These are phyloP conservation scores for Hymenotorrendiella dingleyae DNA, from an alignment of 2,329 filamentous ascomycete genomes.

Conservation along the genomic window DNA sequence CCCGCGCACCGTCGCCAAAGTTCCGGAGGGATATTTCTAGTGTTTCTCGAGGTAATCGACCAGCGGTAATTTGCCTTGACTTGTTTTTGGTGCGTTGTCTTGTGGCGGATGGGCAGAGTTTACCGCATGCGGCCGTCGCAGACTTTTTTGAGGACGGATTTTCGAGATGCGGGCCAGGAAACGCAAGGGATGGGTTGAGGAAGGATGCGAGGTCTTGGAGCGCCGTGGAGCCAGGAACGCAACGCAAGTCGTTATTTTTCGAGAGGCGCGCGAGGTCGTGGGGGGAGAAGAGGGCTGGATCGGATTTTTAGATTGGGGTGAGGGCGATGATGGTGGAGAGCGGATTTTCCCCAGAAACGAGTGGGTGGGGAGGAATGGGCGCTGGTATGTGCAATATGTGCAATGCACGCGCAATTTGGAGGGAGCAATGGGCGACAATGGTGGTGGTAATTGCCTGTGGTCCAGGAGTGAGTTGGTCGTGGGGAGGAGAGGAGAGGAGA, in stretches of 20 bases:
- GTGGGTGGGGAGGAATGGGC: conserved; percentile 5
- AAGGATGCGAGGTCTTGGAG: too few relatives aligned
- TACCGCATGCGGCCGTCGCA: conserved; percentile 14
- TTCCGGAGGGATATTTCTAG: conserved; percentile 10
- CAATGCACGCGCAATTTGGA: background rate
- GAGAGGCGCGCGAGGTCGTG: too few relatives aligned
- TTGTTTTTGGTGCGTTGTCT: conserved; percentile 15
- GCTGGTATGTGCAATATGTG: background rate
- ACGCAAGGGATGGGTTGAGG: too few relatives aligned
- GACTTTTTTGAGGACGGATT: conserved; percentile 8
- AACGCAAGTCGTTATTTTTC: too few relatives aligned
- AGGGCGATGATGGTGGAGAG: conserved; percentile 3
- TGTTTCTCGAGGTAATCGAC: too few relatives aligned
- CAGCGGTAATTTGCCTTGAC: conserved; percentile 18
- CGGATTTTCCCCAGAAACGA: conserved; percentile 13
- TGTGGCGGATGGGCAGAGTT: conserved; percentile 15
- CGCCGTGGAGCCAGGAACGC: conserved; percentile 21
- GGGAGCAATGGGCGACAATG: background rate
- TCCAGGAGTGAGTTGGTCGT: background rate
- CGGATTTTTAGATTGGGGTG: too few relatives aligned
- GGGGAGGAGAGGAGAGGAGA: background rate
- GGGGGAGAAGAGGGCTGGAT: background rate
- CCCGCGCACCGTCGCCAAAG: conserved; percentile 17
- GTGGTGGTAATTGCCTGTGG: too few relatives aligned
- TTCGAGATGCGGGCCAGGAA: conserved; percentile 19